Evolutionary conservation across 768 basidiomycete genomes (phyloP).

Genomic region (Tubosaeta sp.): DNA sequence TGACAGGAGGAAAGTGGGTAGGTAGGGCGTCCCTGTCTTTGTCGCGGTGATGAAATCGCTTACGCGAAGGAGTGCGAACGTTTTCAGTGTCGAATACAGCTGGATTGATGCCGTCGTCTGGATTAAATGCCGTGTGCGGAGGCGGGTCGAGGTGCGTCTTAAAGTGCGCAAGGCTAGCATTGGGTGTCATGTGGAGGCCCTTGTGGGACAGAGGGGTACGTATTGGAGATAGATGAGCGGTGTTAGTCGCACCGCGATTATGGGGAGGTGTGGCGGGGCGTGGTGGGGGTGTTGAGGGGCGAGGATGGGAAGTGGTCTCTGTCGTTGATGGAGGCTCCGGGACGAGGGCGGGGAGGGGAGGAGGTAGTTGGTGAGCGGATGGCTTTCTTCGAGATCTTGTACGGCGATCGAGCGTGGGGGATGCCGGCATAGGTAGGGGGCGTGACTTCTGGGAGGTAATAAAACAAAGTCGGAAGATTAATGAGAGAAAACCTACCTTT

Average conservation of each 20-base stretch:
- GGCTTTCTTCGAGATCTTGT: constrained; percentile 20
- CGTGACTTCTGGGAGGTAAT: constrained; percentile 31
- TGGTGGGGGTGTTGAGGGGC: constrained; percentile 34
- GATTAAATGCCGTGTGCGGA: constrained; percentile 32
- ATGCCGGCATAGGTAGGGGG: constrained; percentile 39
- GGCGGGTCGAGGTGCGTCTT: constrained; percentile 68
- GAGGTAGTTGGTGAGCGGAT: constrained; percentile 11
- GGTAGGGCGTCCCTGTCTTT: constrained; percentile 19
- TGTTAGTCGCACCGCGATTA: constrained; percentile 17
- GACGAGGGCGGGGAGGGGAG: constrained; percentile 25
- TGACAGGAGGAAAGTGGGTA: constrained; percentile 33
- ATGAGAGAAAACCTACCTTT: constrained; percentile 12
- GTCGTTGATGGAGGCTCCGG: constrained; percentile 17
- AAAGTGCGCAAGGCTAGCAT: constrained; percentile 61
- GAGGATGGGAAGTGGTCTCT: constrained; percentile 12
- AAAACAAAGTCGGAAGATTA: background rate
- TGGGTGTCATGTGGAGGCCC: constrained; percentile 67
- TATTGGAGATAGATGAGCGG: constrained; percentile 50
- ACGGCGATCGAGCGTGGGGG: constrained; percentile 43
- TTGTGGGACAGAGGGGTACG: constrained; percentile 68
- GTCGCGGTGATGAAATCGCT: constrained; percentile 32
- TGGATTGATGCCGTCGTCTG: constrained; percentile 32
- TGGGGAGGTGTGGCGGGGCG: constrained; percentile 39
- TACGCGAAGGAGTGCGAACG: constrained; percentile 45
- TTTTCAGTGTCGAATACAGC: constrained; percentile 34